Base-by-base conservation (phyloP, 2,329 filamentous ascomycete genomes). In the Xylaria digitata region DNA sequence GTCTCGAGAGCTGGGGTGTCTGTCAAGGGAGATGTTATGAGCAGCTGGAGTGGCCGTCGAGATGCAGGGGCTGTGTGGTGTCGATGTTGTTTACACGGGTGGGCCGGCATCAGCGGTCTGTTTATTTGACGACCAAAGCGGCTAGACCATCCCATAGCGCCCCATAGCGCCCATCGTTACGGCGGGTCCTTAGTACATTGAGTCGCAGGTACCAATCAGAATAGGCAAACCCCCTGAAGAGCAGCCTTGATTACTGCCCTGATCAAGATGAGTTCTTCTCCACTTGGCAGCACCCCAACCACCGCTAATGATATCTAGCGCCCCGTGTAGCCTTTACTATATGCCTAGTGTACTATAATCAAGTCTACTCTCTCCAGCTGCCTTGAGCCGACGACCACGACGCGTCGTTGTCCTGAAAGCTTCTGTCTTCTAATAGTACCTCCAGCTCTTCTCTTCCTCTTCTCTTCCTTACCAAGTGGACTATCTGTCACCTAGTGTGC, bases 21-120 rank as follows among this genome's bases (percentile, higher is more conserved):
- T 34, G 37, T 63, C 64, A 66, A 69, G 65, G 61, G 37, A 63
- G 52, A 49, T 75, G 73, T 75, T 71, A 60, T 70, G 66, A 66
- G 55, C 61, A 52, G 69, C 67, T 70, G 73, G 69, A 70, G 73
- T 74, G 72, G 65, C 59, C 37, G 40, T 42, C 21, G 53, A 61
- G 61, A 42, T 71, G 60, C 74, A 76, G 74, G 75, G 73, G 55
- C 68, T 56, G 67, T 53, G 58, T 75, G 74, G 74, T 60, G 19
- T 61, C 50, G 60, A 52, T 65, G 6, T 72, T 76, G 75, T 75
- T 76, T 76, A 75, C 74, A 60, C 53, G 26, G 56, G 73, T 75
- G 75, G 75, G 54, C 6, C 64, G 46, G 34, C 43, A 21, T 52
- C 50, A 43, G 74, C 59, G 65, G 65, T 70, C 59, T 76, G 73